phyloP scores from a whole-genome alignment of 2,329 filamentous ascomycete species.

The Fusarium drepaniforme region DNA sequence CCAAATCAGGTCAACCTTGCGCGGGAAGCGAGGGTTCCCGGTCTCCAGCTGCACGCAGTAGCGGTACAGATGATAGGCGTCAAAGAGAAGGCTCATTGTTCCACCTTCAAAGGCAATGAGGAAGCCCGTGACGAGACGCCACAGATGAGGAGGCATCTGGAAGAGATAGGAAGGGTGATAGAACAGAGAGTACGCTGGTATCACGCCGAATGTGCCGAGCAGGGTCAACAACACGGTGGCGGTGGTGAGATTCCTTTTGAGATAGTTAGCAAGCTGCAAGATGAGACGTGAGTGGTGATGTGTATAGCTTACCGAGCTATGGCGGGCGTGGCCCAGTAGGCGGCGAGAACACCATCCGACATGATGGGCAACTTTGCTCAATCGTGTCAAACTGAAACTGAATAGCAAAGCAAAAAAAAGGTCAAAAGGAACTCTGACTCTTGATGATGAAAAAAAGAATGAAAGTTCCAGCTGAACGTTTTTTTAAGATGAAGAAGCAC shows the following conservation, averaged over 20 bases:
- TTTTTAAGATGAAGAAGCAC: constrained; percentile 34
- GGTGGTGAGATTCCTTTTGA: constrained; percentile 76
- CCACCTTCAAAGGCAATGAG: constrained; percentile 51
- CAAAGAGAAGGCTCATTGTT: constrained; percentile 70
- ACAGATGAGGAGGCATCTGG: constrained; percentile 60
- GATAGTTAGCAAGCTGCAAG: constrained; percentile 33
- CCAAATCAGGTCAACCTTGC: constrained; percentile 83
- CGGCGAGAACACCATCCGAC: constrained; percentile 47
- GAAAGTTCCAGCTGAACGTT: constrained; percentile 14
- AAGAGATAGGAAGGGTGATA: constrained; percentile 57
- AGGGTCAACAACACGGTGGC: constrained; percentile 72
- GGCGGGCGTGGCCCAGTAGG: constrained; percentile 56
- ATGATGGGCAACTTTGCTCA: constrained; percentile 51
- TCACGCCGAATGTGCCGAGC: constrained; percentile 63
- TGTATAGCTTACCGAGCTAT: constrained; percentile 54
- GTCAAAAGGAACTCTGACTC: constrained; percentile 12
- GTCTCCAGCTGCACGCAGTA: constrained; percentile 82
- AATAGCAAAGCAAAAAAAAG: constrained; percentile 25
- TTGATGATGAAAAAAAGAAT: constrained; percentile 11
- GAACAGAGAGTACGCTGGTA: constrained; percentile 63
- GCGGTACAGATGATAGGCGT: constrained; percentile 81
- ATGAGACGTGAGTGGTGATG: background rate
- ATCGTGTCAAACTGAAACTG: constrained; percentile 24
- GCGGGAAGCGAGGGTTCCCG: constrained; percentile 76
- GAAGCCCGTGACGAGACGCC: constrained; percentile 58